Base-by-base conservation (phyloP, 2,329 filamentous ascomycete species). In the Colletotrichum costaricense region DNA sequence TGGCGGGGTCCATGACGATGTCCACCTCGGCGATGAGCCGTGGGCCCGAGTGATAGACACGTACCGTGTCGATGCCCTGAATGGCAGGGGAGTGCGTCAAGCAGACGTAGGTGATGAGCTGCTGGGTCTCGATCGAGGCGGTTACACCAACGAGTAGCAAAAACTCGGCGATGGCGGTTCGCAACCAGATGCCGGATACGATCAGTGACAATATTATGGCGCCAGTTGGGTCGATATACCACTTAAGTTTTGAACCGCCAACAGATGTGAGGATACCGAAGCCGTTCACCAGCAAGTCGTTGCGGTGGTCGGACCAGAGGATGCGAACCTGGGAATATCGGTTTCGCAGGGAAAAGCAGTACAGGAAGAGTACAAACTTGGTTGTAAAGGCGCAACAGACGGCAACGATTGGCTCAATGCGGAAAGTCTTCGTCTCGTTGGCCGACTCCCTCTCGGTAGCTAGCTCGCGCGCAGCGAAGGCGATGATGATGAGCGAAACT, bases 221-320 rank as follows among this genome's bases (percentile, higher is more conserved):
- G 55, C 96, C 97, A 85, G 93, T 91, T 0, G 97, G 95, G 84
- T 99, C 97, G 76, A 99, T 91, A 94, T 94, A 98, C 96, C 96
- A 98, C 73, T 87, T 86, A 22, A 98, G 87, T 86, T 97, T 97
- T 75, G 92, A 91, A 52, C 96, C 97, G 69, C 95, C 94, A 22
- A 98, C 92, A 3, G 94, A 95, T 1, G 95, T 98, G 68, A 98
- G 84, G 75, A 98, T 91, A 90, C 93, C 95, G 78, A 97, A 95
- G 67, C 94, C 95, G 81, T 98, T 99, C 88, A 98, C 95, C 78
- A 98, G 88, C 19, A 99, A 88, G 80, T 98, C 97, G 80, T 98
- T 98, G 75, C 97, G 92, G 85, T 99, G 97, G 79, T 98, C 95
- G 82, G 97, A 94, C 95, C 95, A 98, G n/a, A 98, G 86, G 80